A percentile compares a stretch with the other conserved stretches of the same genome.
Evolutionary conservation across 2,329 filamentous ascomycete genomes (phyloP).

Genomic region (Penicillium sp.): DNA sequence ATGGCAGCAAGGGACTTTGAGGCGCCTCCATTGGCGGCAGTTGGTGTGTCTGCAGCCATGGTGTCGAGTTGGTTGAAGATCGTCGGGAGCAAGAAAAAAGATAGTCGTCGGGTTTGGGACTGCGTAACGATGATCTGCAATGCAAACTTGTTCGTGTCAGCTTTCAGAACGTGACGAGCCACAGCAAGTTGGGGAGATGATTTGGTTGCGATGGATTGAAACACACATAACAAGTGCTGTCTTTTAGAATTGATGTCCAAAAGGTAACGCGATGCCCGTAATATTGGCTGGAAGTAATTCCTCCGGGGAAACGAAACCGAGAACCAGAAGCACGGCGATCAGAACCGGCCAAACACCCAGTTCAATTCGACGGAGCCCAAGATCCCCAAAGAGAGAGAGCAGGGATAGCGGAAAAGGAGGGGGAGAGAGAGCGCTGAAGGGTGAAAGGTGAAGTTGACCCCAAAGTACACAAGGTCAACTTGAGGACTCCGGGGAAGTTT

Average conservation of each 20-base stretch:
- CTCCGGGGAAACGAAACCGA: slow-evolving; percentile 6
- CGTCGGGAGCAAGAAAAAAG: neutral
- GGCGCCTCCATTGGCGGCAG: slow-evolving; percentile 30
- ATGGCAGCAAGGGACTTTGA: slow-evolving; percentile 48
- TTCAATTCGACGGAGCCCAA: slow-evolving; percentile 14
- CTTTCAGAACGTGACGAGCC: slow-evolving; percentile 6
- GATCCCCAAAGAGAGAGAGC: slow-evolving; percentile 10
- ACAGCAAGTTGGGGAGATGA: neutral
- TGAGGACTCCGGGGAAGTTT: slow-evolving; percentile 25
- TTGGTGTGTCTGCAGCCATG: slow-evolving; percentile 34
- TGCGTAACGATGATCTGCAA: slow-evolving; percentile 15
- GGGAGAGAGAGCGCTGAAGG: slow-evolving; percentile 15
- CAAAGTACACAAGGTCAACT: slow-evolving; percentile 26
- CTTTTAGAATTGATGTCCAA: slow-evolving; percentile 6
- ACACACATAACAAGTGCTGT: slow-evolving; percentile 9
- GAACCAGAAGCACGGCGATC: slow-evolving; percentile 3
- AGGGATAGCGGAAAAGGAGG: slow-evolving; percentile 12
- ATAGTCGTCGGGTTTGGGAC: slow-evolving; percentile 1
- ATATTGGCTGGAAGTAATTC: slow-evolving; percentile 9
- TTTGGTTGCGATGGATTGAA: neutral
- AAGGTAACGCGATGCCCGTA: slow-evolving; percentile 3
- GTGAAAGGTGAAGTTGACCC: slow-evolving; percentile 16
- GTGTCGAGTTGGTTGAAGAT: slow-evolving; percentile 9
- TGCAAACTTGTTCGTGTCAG: slow-evolving; percentile 14
- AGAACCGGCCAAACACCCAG: slow-evolving; percentile 16